Conservation (phyloP, 2,329 filamentous ascomycete species). For the Diplodia corticola region DNA sequence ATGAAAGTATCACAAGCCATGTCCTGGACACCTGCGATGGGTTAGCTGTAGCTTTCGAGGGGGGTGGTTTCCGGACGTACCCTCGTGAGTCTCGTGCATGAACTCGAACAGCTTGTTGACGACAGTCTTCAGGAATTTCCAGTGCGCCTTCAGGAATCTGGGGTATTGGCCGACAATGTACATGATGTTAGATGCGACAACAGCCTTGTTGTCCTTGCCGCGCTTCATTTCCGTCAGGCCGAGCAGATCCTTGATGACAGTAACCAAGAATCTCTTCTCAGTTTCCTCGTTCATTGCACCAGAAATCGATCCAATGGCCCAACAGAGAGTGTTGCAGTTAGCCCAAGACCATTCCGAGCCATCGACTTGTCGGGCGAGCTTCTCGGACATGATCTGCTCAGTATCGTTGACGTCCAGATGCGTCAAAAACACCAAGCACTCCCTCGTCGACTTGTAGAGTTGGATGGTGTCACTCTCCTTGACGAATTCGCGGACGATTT, state of each 20-base stretch:
- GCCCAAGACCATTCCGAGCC: slow-evolving; percentile 98
- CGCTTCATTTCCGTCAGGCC: slow-evolving; percentile 99
- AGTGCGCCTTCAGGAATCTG: slow-evolving; percentile 96
- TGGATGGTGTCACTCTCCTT: slow-evolving; percentile 99
- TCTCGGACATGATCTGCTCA: slow-evolving; percentile 99
- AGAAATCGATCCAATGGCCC: slow-evolving; percentile 98
- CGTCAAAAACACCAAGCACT: slow-evolving; percentile 95
- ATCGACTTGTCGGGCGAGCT: slow-evolving; percentile 92
- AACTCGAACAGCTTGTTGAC: slow-evolving; percentile 99
- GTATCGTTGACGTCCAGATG: slow-evolving; percentile 97
- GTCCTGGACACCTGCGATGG: slow-evolving; percentile 77
- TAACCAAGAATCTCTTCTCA: slow-evolving; percentile 96
- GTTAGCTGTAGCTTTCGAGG: neutral
- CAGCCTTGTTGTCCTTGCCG: slow-evolving; percentile 98
- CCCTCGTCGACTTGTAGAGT: slow-evolving; percentile 97
- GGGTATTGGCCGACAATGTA: slow-evolving; percentile 99
- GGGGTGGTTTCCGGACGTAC: slow-evolving; percentile 47
- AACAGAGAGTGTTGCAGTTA: slow-evolving; percentile 99
- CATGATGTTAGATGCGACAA: slow-evolving; percentile 99
- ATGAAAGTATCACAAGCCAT: slow-evolving; percentile 99
- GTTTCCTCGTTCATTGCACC: slow-evolving; percentile 99
- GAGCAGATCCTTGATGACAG: slow-evolving; percentile 96
- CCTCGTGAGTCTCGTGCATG: slow-evolving; percentile 99
- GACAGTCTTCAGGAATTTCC: slow-evolving; percentile 99
- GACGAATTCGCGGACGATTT: slow-evolving; percentile 98